Evolutionary conservation across 2,329 filamentous ascomycete species (phyloP), one percentile per base, ranked within the genome.

Genomic region (Alternaria dauci): DNA sequence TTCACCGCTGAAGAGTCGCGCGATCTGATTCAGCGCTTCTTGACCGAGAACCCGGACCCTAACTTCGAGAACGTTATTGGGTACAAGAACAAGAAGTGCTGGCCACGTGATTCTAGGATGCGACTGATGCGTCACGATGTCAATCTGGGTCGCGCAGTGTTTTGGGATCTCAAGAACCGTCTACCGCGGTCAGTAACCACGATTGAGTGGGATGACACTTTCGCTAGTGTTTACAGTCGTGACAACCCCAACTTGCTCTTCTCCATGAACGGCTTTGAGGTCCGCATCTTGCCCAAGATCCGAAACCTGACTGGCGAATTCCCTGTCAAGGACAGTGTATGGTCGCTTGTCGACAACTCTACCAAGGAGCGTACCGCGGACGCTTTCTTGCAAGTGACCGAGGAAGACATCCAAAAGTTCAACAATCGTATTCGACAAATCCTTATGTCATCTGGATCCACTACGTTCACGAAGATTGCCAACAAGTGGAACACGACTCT

Each of bases 401-500:
- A 98, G 74, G 95, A 98, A 76, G 95, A 99, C 74, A 94, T 99
- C 50, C 91, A 94, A 68, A 98, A 98, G 80, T 99, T 99, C 85
- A 99, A 99, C 81, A 99, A 99, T 79, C 90, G 96, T 42, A 99
- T 99, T 74, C 89, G 95, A 61, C 95, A 99, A 75, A 99, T 99
- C 76, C 85, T 99, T 58, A 99, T 99, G 95, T 98, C 94, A 11
- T 98, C 95, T 59, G 96, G 95, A n/a, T 97, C 93, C 5, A 99
- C 95, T 0, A 99, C 95, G 0, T 99, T 99, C 81, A 99, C 95
- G 46, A 99, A 99, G 86, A 99, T 99, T 74, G 95, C 96, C 47
- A 99, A 99, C 82, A 99, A 99, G 82, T 99, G 96, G 95, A 99
- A 99, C 80, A 99, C 95, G 0, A 95, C 93, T 1, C 81, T 99